Base-by-base conservation (phyloP, 768 basidiomycete species). In the Suillus paluster region DNA sequence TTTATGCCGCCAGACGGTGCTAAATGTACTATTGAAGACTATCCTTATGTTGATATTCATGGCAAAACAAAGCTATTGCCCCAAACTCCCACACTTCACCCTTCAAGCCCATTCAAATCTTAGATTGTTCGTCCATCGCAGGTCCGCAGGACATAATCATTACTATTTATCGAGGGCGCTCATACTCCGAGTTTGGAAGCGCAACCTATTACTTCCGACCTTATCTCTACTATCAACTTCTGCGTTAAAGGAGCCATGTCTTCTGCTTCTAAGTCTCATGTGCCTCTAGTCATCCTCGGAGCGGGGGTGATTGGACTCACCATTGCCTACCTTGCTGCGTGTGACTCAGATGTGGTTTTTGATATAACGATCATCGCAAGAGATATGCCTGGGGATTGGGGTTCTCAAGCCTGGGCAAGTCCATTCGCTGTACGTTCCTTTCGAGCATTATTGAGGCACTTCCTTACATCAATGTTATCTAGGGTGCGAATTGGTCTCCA, bases 401-500 rank as follows among this genome's bases (percentile, higher is more conserved):
- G 73, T 49, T 83, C 81, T 4, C 80, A 81, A 57, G 79, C 75
- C 5, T 83, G 80, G 72, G 75, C 82, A 10, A 83, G 80, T 58
- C 83, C 83, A n/a, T 84, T 83, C 71, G 82, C 83, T 61, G 81
- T 82, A 60, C 57, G 78, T 70, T 50, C 21, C 17, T 45, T 17
- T 27, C 17, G 44, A 21, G 58, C 42, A 17, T 14, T 17, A 58
- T 19, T n/a, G 23, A 30, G 50, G 21, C 11, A 2, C 49, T 48
- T 21, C 7, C 21, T 45, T 57, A 42, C 21, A 63, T 23, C 3
- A 33, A 50, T 50, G 27, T 50, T 33, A 33, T 3, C 5, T 59
- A 83, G 82, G 82, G 81, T 27, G 83, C 81, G 39, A 77, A 79
- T 62, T 84, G 83, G 82, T 75, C 77, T 9, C 80, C 82, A 19